Conservation (phyloP, 208 protist genomes). For the Acanthamoeba culbertsoni region DNA sequence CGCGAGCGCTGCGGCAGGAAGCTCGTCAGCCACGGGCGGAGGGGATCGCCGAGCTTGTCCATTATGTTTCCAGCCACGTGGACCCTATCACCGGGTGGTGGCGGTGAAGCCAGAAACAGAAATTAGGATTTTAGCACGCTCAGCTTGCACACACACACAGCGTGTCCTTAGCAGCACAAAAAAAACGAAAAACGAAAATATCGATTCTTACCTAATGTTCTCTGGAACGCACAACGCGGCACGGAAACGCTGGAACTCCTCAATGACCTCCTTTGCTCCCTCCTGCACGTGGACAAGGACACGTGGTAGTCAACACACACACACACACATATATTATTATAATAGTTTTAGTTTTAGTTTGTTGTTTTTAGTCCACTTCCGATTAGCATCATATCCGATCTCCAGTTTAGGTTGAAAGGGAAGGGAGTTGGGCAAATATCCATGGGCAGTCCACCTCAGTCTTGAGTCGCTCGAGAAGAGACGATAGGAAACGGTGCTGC, state of each 20-base stretch:
- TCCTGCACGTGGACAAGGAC: not conserved
- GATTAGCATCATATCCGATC: too few relatives aligned
- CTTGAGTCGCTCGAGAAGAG: not conserved
- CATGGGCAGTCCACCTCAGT: not conserved
- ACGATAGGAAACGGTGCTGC: conserved; percentile 46
- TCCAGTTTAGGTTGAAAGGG: not conserved
- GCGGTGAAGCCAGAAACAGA: too few relatives aligned
- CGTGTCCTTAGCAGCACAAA: too few relatives aligned
- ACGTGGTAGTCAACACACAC: not conserved
- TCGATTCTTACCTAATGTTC: not conserved
- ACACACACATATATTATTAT: not conserved
- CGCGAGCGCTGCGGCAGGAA: not conserved
- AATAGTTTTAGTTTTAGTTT: too few relatives aligned
- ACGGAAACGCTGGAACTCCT: not conserved
- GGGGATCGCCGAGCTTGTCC: not conserved
- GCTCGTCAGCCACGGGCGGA: not conserved
- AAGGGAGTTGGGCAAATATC: not conserved
- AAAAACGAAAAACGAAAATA: not conserved
- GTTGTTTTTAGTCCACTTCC: too few relatives aligned
- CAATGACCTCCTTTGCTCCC: not conserved
- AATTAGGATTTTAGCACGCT: too few relatives aligned
- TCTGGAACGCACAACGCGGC: not conserved
- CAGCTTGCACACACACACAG: too few relatives aligned
- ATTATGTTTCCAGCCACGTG: conserved; percentile 33
- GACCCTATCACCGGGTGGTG: too few relatives aligned